Evolutionary conservation across 129 eudicot species (phyloP), one percentile per base, ranked within the genome.

Genomic region (Lactuca saligna): DNA sequence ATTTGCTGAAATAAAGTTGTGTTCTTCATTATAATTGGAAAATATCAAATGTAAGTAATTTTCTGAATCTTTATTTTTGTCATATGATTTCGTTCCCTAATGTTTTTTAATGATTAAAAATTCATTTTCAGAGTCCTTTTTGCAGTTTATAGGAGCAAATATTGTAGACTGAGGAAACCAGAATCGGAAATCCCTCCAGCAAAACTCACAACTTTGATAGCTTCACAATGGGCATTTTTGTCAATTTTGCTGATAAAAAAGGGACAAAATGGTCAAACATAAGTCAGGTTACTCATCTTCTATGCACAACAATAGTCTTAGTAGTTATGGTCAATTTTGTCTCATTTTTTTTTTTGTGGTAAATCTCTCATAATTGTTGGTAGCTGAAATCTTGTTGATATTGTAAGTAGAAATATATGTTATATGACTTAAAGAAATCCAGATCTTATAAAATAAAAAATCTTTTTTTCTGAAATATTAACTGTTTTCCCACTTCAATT

Each of bases 31-130:
- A 53, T 61, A 48, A 76, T 49, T 51, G 65, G 61, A 76, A 59
- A 53, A 73, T 63, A 68, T 59, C 69, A 51, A 68, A 67, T 76
- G 80, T 76, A 76, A 76, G 80, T 68, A 16, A 59, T 57, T 56
- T 56, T 72, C 35, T 5, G 17, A 9, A 20, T 56, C 20, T 17
- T 20, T 48, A 17, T 31, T 17, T 33, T 65, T 68, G 48, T 62
- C 71, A 65, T 20, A 20, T 64, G 63, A 72, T 72, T 72, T 39
- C 4, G 38, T 20, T 61, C 50, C 61, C 16, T 70, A 33, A 65
- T 66, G 62, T 35, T 65, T 57, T 63, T 65, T 7, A 20, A 8
- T 65, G n/a, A 14, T 54, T 44, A 63, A 56, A 62, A 13, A n/a
- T 16, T 32, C 3, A 70, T 70, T 5, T 32, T 42, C 59, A 44